These are phyloP conservation scores for Phaeosphaeriaceae sp. DNA, from an alignment of 2,329 filamentous ascomycete species.

Conservation along the genomic window DNA sequence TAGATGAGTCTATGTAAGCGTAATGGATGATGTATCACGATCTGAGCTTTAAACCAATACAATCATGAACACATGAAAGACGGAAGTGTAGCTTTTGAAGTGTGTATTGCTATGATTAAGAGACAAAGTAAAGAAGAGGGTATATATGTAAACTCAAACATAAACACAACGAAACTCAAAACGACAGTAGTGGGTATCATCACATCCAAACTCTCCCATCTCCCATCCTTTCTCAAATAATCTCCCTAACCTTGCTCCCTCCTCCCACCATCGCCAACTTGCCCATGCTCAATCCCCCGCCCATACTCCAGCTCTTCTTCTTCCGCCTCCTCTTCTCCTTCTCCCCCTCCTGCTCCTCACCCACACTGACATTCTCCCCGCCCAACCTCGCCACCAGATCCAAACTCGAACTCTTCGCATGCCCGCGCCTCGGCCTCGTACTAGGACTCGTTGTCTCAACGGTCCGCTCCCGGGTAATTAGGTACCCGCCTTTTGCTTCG, in stretches of 20 bases:
- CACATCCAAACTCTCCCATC: background rate
- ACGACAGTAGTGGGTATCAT: constrained; percentile 6
- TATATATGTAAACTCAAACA: background rate
- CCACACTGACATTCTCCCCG: constrained; percentile 9
- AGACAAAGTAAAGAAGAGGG: background rate
- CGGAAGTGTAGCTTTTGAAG: background rate
- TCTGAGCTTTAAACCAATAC: background rate
- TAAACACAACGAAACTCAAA: background rate
- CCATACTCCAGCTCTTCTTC: constrained; percentile 41
- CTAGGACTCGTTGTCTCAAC: background rate
- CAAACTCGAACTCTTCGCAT: background rate
- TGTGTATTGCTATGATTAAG: background rate
- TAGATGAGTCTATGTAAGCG: constrained; percentile 4
- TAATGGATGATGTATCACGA: background rate
- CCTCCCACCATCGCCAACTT: constrained; percentile 15
- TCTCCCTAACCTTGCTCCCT: constrained; percentile 36
- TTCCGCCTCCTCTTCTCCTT: constrained; percentile 18
- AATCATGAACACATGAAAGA: background rate
- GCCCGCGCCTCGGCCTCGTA: background rate
- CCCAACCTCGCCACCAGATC: constrained; percentile 19
- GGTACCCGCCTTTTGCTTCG: constrained; percentile 11
- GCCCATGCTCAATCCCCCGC: constrained; percentile 24
- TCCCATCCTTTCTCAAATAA: no score
- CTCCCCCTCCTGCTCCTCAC: constrained; percentile 5
- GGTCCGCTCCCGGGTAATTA: background rate